phyloP scores from a whole-genome alignment of 768 basidiomycete genomes.

The Tricholoma sp. region DNA sequence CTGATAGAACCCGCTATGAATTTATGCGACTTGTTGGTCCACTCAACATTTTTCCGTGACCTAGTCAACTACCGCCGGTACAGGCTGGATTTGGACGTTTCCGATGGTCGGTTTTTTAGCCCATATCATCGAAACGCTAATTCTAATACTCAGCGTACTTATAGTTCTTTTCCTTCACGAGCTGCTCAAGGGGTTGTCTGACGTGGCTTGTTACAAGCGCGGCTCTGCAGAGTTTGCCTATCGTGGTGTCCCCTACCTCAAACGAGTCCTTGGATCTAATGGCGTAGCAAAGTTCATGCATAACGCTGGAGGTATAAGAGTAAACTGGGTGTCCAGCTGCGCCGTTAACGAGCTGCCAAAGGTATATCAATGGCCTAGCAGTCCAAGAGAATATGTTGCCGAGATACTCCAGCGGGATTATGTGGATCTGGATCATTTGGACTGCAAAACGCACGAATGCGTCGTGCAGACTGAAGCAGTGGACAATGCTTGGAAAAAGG shows the following conservation, averaged over 20 bases:
- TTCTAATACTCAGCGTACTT: neutral
- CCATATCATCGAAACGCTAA: neutral
- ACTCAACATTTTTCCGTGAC: constrained; percentile 11
- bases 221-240: constrained; percentile 12
- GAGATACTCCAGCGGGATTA: constrained; percentile 2
- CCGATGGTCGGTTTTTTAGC: constrained; percentile 1
- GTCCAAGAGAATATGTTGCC: constrained; percentile 8
- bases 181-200: constrained; percentile 10
- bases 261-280: constrained; percentile 9
- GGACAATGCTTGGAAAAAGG: constrained; percentile 8
- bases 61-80: constrained; percentile 5
- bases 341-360: constrained; percentile 1
- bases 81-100: neutral
- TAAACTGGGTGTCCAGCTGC: constrained; percentile 7
- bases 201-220: constrained; percentile 13
- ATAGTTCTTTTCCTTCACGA: constrained; percentile 15
- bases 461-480: constrained; percentile 6
- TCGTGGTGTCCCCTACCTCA: constrained; percentile 12
- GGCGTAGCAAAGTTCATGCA: constrained; percentile 13
- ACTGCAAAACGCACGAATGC: constrained; percentile 5
- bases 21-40: constrained; percentile 5
- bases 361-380: constrained; percentile 8
- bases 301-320: constrained; percentile 9
- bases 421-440: constrained; percentile 9
- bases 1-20: constrained; percentile 1